Evolutionary conservation across 768 basidiomycete species (phyloP).

Genomic region (Hygrophorus pudorinus): DNA sequence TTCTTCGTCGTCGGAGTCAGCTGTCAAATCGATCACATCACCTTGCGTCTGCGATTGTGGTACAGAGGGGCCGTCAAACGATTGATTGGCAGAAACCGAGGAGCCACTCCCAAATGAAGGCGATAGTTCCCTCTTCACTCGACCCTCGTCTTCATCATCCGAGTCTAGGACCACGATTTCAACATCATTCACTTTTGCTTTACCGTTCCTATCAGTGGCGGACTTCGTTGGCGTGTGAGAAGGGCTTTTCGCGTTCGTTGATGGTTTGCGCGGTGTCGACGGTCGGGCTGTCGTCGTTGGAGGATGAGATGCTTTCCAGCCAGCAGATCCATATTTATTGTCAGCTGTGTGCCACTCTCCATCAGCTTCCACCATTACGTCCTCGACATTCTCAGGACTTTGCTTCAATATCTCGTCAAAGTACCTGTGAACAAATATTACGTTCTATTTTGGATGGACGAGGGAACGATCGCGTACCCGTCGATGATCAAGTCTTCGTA

Average conservation of each 20-base stretch:
- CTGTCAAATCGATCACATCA: conserved; percentile 77
- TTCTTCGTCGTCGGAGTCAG: conserved; percentile 70
- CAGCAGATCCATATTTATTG: conserved; percentile 66
- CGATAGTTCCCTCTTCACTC: conserved; percentile 69
- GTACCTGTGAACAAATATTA: conserved; percentile 43
- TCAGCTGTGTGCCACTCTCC: conserved; percentile 95
- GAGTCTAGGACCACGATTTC: conserved; percentile 64
- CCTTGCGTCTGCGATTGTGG: conserved; percentile 22
- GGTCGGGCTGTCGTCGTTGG: conserved; percentile 14
- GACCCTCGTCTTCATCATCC: conserved; percentile 70
- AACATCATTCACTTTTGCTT: conserved; percentile 35
- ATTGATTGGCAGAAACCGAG: conserved; percentile 22
- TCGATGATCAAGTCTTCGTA: conserved; percentile 83
- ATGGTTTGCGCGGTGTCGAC: conserved; percentile 25
- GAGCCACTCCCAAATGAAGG: conserved; percentile 46
- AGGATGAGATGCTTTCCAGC: conserved; percentile 57
- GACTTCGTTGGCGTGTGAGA: conserved; percentile 13
- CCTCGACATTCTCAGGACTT: conserved; percentile 75
- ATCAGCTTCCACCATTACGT: conserved; percentile 88
- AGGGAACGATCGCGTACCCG: conserved; percentile 44
- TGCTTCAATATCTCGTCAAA: conserved; percentile 76
- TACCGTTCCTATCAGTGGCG: conserved; percentile 27
- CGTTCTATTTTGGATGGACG: neutral
- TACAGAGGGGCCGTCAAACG: conserved; percentile 22
- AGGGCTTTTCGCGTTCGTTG: conserved; percentile 16